phyloP scores from a whole-genome alignment of 306 rosid species.

The Pyrus communis region DNA sequence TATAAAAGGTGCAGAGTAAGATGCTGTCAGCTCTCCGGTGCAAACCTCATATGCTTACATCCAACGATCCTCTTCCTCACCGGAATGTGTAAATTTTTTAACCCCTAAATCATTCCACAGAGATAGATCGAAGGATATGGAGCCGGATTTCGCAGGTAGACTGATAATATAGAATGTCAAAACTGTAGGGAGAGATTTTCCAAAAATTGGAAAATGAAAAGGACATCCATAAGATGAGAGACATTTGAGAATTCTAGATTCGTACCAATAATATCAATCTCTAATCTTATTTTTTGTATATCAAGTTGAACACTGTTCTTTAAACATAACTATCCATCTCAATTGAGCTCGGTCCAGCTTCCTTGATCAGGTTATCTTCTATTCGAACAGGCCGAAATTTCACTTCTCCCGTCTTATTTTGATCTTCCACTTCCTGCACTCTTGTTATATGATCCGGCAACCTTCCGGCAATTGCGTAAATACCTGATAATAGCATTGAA shows the following conservation, averaged over 20 bases:
- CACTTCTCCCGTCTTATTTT: conserved; percentile 4
- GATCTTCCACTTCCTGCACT: conserved; percentile 31
- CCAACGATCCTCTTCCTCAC: conserved; percentile 11
- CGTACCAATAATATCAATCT: background rate
- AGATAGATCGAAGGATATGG: conserved; percentile 2
- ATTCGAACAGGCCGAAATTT: conserved; percentile 8
- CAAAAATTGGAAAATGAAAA: background rate
- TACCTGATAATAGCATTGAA: conserved; percentile 55
- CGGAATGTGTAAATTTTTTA: conserved; percentile 37
- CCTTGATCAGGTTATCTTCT: conserved; percentile 33
- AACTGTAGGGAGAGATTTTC: background rate
- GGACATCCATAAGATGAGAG: background rate
- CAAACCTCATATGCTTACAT: background rate
- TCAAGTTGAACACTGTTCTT: background rate
- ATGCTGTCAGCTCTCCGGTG: conserved; percentile 5
- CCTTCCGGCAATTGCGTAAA: conserved; percentile 64
- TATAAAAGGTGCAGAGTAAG: conserved; percentile 36
- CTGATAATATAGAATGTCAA: conserved; percentile 18
- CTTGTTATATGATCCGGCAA: conserved; percentile 29
- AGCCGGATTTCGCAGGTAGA: conserved; percentile 27
- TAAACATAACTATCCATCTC: conserved; percentile 31
- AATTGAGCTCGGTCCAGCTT: conserved; percentile 52
- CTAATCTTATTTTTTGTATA: background rate
- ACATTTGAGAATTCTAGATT: background rate
- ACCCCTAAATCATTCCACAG: conserved; percentile 17